Base-by-base conservation (phyloP, 129 eudicot genomes). In the Escallonia rubra region DNA sequence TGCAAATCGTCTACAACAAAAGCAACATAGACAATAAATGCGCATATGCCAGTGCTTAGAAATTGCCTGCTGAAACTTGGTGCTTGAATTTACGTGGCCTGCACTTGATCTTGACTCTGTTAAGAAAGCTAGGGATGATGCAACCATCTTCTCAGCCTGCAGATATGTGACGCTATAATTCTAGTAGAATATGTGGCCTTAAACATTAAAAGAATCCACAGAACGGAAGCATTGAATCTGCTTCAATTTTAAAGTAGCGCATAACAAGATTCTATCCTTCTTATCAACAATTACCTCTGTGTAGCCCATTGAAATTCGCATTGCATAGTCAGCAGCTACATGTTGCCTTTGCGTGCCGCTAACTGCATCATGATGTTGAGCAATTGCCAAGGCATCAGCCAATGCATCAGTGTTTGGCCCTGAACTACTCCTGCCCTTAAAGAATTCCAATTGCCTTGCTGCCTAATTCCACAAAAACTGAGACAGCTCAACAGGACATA, bases 351-450 rank as follows among this genome's bases (percentile, higher is more conserved):
- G 84, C 51, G 97, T 91, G 59, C 97, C 96, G 73, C 94, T 88
- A 74, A 91, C 96, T 34, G 89, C 97, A 83, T 91, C 96, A 75
- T 91, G 97, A 83, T 91, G 97, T 61, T 91, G 96, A 72, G 93
- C 96, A 59, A 91, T 79, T 59, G 96, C 94, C 68, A 91, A 79
- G 59, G 94, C 97, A 91, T 88, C 85, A 65, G 85, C 97, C 58
- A 91, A 57, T 72, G 78, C 67, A 77, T 91, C 96, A 48, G 96
- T 85, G 61, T 72, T 79, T 69, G 91, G 85, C 44, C 90, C 85
- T 43, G 80, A 78, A 53, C 72, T 66, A 62, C 68, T 64, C 83
- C 93, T 81, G 11, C 97, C 96, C 65, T 67, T 73, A 42, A 74
- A 79, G 64, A 79, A 86, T 73, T 91, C 97, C 81, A 91, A 77